Conservation (phyloP, 2,329 filamentous ascomycete genomes). For the Trichoderma semiorbis region DNA sequence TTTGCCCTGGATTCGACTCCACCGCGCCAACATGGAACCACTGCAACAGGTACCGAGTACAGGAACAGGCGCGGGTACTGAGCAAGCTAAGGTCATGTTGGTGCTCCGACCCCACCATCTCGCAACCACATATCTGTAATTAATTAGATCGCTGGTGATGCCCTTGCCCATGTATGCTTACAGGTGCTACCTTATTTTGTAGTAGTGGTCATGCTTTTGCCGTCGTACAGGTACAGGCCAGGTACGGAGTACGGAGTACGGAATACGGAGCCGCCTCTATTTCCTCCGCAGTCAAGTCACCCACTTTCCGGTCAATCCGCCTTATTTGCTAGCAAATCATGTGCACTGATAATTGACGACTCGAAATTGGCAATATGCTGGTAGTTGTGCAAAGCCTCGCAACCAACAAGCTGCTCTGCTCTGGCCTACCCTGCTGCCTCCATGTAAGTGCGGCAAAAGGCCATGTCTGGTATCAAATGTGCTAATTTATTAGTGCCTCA, state of each 20-base stretch:
- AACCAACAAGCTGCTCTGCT: neutral
- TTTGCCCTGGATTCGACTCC: neutral
- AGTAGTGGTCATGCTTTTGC: neutral
- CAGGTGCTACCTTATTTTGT: constrained; percentile 5
- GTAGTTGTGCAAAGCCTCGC: neutral
- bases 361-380: neutral
- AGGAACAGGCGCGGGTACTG: neutral
- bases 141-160: constrained; percentile 9
- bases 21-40: neutral
- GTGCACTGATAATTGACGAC: neutral
- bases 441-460: neutral
- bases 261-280: neutral
- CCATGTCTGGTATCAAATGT: neutral
- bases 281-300: neutral
- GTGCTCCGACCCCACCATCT: constrained; percentile 13
- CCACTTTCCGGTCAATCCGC: neutral
- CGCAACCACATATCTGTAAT: neutral
- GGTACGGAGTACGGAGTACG: neutral
- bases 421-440: neutral
- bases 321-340: neutral
- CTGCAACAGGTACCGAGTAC: neutral
- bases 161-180: constrained; percentile 7
- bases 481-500: neutral
- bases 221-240: neutral
- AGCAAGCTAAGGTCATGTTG: neutral